These are phyloP conservation scores for Tylopilus sp. DNA, from an alignment of 768 basidiomycete genomes.

Conservation along the genomic window DNA sequence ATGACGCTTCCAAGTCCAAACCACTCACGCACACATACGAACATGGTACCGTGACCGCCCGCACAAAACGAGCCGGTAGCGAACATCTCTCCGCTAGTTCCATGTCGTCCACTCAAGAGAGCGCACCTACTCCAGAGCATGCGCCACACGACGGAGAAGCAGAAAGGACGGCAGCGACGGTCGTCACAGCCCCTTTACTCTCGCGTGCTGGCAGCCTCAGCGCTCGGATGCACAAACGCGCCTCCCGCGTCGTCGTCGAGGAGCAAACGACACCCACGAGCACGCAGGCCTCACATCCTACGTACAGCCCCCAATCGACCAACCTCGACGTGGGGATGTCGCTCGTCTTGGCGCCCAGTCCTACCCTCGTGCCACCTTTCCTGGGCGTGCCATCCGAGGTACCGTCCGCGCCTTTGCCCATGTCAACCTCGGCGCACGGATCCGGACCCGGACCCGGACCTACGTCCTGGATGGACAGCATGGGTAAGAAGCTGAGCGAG, in stretches of 20 bases:
- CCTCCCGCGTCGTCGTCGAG: background rate
- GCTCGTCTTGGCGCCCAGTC: constrained; percentile 10
- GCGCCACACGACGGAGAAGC: background rate
- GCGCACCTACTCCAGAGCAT: background rate
- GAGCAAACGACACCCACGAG: background rate
- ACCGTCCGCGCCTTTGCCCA: background rate
- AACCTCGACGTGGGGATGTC: constrained; percentile 12
- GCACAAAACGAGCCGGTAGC: constrained; percentile 21
- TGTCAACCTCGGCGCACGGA: background rate
- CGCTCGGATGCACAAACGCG: constrained; percentile 12
- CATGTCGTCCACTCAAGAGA: constrained; percentile 41
- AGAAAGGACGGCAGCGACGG: background rate
- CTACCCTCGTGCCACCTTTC: constrained; percentile 3
- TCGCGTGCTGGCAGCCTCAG: constrained; percentile 18
- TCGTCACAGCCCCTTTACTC: constrained; percentile 3
- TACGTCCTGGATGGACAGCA: constrained; percentile 54
- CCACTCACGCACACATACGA: constrained; percentile 4
- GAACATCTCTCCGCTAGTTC: constrained; percentile 46
- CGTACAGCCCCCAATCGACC: background rate
- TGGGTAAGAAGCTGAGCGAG: constrained; percentile 61
- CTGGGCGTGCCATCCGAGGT: background rate
- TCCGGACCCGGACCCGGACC: too few species aligned
- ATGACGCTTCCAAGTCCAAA: background rate
- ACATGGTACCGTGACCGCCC: constrained; percentile 20
- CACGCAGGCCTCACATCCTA: background rate